These are phyloP conservation scores for Spinacia oleracea DNA, from an alignment of 179 eudicot species.

Conservation along the genomic window DNA sequence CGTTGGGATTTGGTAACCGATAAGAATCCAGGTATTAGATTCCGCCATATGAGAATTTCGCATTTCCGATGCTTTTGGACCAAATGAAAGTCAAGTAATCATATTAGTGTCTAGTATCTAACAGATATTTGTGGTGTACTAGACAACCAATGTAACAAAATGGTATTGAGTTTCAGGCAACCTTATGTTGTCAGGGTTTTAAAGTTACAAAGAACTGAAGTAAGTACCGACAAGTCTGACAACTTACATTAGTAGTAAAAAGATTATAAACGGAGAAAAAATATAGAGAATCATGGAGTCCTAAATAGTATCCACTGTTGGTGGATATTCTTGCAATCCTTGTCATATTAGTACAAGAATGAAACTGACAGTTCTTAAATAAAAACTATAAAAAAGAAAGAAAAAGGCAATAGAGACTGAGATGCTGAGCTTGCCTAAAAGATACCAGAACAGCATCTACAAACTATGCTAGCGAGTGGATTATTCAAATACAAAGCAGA, in stretches of 20 bases:
- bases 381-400: not conserved
- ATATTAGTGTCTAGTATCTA: too few species aligned
- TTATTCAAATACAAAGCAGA: not conserved
- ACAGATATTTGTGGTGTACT: not conserved
- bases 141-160: not conserved
- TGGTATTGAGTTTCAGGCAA: not conserved
- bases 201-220: not conserved
- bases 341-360: not conserved
- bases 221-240: not conserved
- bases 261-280: not conserved
- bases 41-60: not conserved
- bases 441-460: not conserved
- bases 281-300: not conserved
- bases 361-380: not conserved
- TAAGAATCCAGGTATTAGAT: not conserved
- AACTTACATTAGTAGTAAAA: not conserved
- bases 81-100: too few species aligned
- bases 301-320: too few species aligned
- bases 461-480: not conserved
- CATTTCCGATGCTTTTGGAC: not conserved
- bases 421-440: conserved; percentile 6
- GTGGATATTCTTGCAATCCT: not conserved
- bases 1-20: not conserved
- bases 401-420: not conserved
- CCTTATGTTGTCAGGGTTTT: not conserved